Conservation (phyloP, 352 stramenopile species). For the Phytophthora ramorum region DNA sequence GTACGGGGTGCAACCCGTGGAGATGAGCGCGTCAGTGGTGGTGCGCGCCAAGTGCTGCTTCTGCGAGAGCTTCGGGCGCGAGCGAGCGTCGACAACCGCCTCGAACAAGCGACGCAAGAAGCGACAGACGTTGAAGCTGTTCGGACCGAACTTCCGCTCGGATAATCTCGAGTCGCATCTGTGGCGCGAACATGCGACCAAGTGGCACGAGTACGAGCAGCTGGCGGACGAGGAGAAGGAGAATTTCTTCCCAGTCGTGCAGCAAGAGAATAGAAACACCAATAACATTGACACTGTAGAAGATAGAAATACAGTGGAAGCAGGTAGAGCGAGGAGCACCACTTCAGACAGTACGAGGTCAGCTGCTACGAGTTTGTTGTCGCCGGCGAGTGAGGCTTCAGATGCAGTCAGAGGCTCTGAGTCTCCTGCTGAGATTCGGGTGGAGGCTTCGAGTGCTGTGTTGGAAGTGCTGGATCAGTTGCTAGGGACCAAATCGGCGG, state of each 20-base stretch:
- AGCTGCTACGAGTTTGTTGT: not conserved
- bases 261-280: not conserved
- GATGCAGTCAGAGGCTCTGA: not conserved
- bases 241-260: not conserved
- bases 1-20: not conserved
- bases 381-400: not conserved
- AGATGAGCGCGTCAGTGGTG: not conserved
- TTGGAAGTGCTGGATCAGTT: slow-evolving; percentile 1
- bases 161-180: not conserved
- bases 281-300: not conserved
- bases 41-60: slow-evolving; percentile 2
- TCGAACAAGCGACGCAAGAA: not conserved
- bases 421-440: not conserved
- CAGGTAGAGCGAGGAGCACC: not conserved
- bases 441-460: not conserved
- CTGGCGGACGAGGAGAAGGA: not conserved
- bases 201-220: not conserved
- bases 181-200: not conserved
- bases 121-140: not conserved
- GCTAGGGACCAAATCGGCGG: not conserved
- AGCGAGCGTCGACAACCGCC: not conserved
- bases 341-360: not conserved
- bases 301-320: not conserved
- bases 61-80: not conserved
- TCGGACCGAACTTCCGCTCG: not conserved